phyloP scores from a whole-genome alignment of 2,329 filamentous ascomycete genomes.

The Nothopassalora personata region DNA sequence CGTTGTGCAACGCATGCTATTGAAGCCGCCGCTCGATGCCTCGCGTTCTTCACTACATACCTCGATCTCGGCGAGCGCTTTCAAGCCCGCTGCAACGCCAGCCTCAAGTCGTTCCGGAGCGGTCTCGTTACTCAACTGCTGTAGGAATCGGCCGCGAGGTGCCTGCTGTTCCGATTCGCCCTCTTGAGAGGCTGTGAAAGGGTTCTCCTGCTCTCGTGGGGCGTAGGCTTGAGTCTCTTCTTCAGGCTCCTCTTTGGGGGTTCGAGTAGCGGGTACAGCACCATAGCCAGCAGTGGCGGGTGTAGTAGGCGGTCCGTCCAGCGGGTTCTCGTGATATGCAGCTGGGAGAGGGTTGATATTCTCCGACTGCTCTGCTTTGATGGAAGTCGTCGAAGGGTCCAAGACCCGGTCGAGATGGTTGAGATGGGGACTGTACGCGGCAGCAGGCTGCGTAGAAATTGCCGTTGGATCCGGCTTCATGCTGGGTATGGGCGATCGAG shows the following conservation, averaged over 20 bases:
- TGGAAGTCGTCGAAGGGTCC: neutral
- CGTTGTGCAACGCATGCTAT: too few relatives aligned
- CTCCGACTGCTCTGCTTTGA: neutral
- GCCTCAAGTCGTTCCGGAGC: constrained; percentile 36
- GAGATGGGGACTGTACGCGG: neutral
- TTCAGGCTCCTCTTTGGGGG: neutral
- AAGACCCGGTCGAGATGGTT: neutral
- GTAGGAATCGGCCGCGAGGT: constrained; percentile 22
- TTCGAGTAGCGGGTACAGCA: neutral
- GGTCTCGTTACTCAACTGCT: constrained; percentile 31
- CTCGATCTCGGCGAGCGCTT: constrained; percentile 35
- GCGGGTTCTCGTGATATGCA: neutral
- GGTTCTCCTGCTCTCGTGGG: constrained; percentile 13
- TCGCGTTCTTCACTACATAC: too few relatives aligned
- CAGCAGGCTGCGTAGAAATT: neutral
- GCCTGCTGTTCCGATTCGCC: constrained; percentile 7
- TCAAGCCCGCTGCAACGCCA: constrained; percentile 36
- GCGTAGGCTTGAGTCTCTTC: constrained; percentile 9
- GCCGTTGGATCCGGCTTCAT: neutral
- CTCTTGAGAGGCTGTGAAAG: constrained; percentile 12
- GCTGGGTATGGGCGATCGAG: neutral
- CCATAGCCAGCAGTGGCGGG: neutral
- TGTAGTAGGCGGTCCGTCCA: neutral
- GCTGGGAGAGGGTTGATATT: neutral
- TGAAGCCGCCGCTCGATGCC: too few relatives aligned